These are phyloP conservation scores for Basidioascus undulatus DNA, from an alignment of 768 basidiomycete species.

Conservation along the genomic window DNA sequence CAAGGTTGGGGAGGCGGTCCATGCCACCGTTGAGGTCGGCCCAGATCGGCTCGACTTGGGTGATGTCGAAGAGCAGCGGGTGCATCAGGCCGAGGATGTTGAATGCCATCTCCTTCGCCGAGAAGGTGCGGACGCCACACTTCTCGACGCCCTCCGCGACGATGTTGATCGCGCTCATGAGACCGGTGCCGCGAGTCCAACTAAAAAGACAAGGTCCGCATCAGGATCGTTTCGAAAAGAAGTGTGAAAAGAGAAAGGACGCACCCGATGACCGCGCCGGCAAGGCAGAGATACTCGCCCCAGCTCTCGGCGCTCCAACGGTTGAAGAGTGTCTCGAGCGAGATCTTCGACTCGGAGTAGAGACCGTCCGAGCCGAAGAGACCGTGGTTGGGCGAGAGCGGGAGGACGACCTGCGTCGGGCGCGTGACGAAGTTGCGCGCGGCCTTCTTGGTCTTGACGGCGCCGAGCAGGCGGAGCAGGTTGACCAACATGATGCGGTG, in stretches of 20 bases:
- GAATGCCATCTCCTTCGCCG: constrained; percentile 99
- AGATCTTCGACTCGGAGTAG: constrained; percentile 96
- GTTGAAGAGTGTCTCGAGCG: constrained; percentile 91
- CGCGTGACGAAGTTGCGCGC: constrained; percentile 88
- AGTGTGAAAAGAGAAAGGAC: constrained; percentile 14
- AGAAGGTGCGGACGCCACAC: constrained; percentile 89
- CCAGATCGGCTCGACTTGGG: constrained; percentile 98
- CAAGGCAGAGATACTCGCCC: constrained; percentile 95
- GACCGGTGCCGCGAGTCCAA: constrained; percentile 93
- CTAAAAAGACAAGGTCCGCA: constrained; percentile 13
- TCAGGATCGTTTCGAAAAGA: constrained; percentile 3
- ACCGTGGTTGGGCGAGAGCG: constrained; percentile 93
- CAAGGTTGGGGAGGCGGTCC: constrained; percentile 87
- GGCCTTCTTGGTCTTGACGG: constrained; percentile 95
- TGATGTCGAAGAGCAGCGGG: constrained; percentile 93
- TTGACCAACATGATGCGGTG: constrained; percentile 98
- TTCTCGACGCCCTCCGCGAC: constrained; percentile 83
- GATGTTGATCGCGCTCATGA: constrained; percentile 87
- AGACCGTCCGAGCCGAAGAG: constrained; percentile 93
- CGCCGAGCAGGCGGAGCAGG: constrained; percentile 80
- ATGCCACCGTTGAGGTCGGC: constrained; percentile 89
- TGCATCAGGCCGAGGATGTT: constrained; percentile 99
- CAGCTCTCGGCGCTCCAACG: constrained; percentile 95
- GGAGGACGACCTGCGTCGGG: constrained; percentile 93
- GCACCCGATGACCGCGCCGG: constrained; percentile 92